Evolutionary conservation across 257 asterid species (phyloP).

Genomic region (Thymus quinquecostatus): DNA sequence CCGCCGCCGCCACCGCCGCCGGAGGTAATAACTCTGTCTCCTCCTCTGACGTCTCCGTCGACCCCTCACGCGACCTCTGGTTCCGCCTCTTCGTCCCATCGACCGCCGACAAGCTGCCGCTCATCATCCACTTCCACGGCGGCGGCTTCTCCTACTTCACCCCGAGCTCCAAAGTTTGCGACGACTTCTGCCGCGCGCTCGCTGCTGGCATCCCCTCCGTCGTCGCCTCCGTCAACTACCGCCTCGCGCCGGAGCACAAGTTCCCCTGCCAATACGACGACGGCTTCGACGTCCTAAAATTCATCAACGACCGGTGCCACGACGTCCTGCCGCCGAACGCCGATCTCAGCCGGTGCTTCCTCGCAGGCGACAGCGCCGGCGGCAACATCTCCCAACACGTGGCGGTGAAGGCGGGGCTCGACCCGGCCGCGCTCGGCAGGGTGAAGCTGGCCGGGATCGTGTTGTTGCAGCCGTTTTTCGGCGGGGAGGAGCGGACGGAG

Average conservation of each 20-base stretch:
- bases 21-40: conserved; percentile 5
- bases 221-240: conserved; percentile 32
- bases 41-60: conserved; percentile 37
- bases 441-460: conserved; percentile 5
- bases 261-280: conserved; percentile 26
- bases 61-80: conserved; percentile 48
- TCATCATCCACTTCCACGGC: conserved; percentile 28
- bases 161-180: conserved; percentile 10
- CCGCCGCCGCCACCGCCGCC: conserved; percentile 27
- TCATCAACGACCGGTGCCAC: background rate
- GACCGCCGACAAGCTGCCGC: background rate
- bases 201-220: conserved; percentile 12
- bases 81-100: conserved; percentile 43
- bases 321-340: background rate
- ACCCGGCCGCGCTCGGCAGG: background rate
- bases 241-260: conserved; percentile 33
- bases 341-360: conserved; percentile 2
- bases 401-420: background rate
- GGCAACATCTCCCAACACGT: conserved; percentile 30
- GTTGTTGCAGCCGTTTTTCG: conserved; percentile 32
- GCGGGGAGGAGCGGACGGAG: conserved; percentile 35
- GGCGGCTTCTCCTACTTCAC: conserved; percentile 29
- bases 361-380: conserved; percentile 35
- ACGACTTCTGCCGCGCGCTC: conserved; percentile 22
- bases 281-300: conserved; percentile 19